Base-by-base conservation (phyloP, 2,329 filamentous ascomycete species). In the Beauveria rudraprayagi region DNA sequence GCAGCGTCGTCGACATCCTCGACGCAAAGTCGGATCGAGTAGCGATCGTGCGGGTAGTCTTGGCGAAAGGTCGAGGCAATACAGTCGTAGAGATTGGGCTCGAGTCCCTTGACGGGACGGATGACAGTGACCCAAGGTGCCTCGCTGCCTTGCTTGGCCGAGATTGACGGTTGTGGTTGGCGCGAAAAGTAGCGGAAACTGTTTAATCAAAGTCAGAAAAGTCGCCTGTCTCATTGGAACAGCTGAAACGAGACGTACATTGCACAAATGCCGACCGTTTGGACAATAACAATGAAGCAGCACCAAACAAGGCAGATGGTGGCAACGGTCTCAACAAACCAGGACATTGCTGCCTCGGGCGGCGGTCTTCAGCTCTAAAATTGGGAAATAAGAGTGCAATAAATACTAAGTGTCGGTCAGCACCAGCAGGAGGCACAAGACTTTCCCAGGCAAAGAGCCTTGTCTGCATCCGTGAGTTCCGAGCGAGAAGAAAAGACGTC, bases 11-110 rank as follows among this genome's bases (percentile, higher is more conserved):
- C 74, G 52, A 82, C 81, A 34, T 87, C 86, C 4, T 90, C 83
- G 44, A 99, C 81, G 71, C 94, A 99, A 65, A 99, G 86, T 68
- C 86, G 85, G 63, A 96, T 83, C 24, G 89, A 90, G 61, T 96
- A 74, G 69, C 88, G 92, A 68, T 89, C 80, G 41, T 71, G 74
- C 1, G 93, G 91, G 70, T 97, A 97, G 60, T 85, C 81, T 73
- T 96, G 92, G 52, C 79, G 84, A 71, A 97, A 92, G 2, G 89
- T 91, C 5, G 92, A 89, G 34, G 90, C 89, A 46, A 99, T 87
- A 70, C 94, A 97, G 69, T 96, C 91, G 79, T 96, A 96, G 26
- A 97, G 85, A 65, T 86, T 84, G 4, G 92, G 90, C 72, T 97
- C 94, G 61, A 96, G 81, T 63, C 92, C 94, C 75, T 97, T 97